Conservation (phyloP, 306 rosid genomes). For the Quercus dentata region DNA sequence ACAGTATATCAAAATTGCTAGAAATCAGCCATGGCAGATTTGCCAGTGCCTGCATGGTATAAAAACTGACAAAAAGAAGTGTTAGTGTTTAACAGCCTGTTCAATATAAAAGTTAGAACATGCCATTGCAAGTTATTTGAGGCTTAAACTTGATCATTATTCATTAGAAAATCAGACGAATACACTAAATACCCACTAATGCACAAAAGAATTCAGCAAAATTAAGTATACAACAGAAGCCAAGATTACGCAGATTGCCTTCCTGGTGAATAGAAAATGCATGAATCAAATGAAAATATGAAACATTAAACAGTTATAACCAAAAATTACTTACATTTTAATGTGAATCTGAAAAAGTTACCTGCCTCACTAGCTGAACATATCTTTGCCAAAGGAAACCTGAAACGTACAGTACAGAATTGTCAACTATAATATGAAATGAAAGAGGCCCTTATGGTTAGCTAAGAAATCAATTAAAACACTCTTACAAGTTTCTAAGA, state of each 20-base stretch:
- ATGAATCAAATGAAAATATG: not conserved
- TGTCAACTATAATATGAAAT: not conserved
- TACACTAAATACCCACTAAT: not conserved
- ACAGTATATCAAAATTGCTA: not conserved
- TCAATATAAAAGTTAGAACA: not conserved
- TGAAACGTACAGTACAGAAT: slow-evolving; percentile 4
- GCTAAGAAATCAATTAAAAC: not conserved
- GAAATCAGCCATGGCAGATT: slow-evolving; percentile 2
- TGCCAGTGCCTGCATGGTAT: not conserved
- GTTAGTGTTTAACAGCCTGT: not conserved
- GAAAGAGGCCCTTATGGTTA: not conserved
- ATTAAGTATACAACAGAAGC: not conserved
- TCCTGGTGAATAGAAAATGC: not conserved
- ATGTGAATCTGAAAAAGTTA: slow-evolving; percentile 3
- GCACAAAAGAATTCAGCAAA: not conserved
- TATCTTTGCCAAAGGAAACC: slow-evolving; percentile 6
- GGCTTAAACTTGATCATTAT: not conserved
- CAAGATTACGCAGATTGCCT: not conserved
- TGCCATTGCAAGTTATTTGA: not conserved
- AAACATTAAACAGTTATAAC: not conserved
- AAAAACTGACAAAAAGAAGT: slow-evolving; percentile 8
- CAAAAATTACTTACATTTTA: slow-evolving; percentile 6
- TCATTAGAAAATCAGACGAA: not conserved
- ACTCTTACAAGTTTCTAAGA: not conserved
- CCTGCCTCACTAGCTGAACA: slow-evolving; percentile 3